Evolutionary conservation across 306 rosid genomes (phyloP).

Genomic region (barrel medic (Medicago truncatula)): MtrunA17r5.0-ANR NC_053042.1:35608001-35608500

Average conservation of each 20-base stretch:
- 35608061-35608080: conserved; percentile 85
- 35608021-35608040: conserved; percentile 5
- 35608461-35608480: neutral
- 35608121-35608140: conserved; percentile 96
- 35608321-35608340: conserved; percentile 36
- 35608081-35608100: conserved; percentile 64
- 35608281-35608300: conserved; percentile 26
- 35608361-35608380: conserved; percentile 34
- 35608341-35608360: conserved; percentile 43
- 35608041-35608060: neutral
- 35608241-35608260: conserved; percentile 49
- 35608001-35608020: conserved; percentile 37
- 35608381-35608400: neutral
- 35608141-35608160: conserved; percentile 69
- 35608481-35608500: conserved; percentile 17
- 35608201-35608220: conserved; percentile 69
- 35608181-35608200: conserved; percentile 90
- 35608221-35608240: conserved; percentile 82
- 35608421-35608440: conserved; percentile 20
- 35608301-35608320: conserved; percentile 49
- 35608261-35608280: conserved; percentile 40
- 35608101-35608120: conserved; percentile 90
- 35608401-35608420: conserved; percentile 15
- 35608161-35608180: conserved; percentile 80
- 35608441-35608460: conserved; percentile 14